Percentiles rank a stretch among this genome's conserved stretches.
phyloP scores from a whole-genome alignment of 1,284 basidiomycete genomes.

The Phaffia rhodozyma region DNA sequence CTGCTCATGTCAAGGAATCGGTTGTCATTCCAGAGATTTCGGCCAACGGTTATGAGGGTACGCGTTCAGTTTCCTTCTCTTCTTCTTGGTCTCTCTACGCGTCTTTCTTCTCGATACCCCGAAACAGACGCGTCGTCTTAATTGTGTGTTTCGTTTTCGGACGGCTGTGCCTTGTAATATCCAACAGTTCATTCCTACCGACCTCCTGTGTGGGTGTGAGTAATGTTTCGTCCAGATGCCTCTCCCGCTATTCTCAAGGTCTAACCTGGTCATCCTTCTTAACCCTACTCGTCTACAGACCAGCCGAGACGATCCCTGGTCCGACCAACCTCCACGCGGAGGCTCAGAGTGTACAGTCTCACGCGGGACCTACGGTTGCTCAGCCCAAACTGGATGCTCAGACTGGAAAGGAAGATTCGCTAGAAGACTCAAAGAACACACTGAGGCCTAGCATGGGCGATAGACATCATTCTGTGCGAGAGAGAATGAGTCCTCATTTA shows the following conservation, averaged over 20 bases:
- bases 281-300: not conserved
- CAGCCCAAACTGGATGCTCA: not conserved
- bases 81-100: not conserved
- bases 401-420: not conserved
- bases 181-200: not conserved
- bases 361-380: not conserved
- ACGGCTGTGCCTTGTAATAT: not conserved
- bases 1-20: slow-evolving; percentile 1
- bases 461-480: slow-evolving; percentile 25
- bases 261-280: not conserved
- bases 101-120: slow-evolving; percentile 5
- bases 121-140: not conserved
- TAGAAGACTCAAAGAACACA: not conserved
- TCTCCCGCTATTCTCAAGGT: no score
- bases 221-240: no score
- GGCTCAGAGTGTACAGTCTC: not conserved
- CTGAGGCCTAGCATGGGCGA: not conserved
- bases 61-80: not conserved
- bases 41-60: slow-evolving; percentile 8
- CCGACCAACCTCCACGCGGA: not conserved
- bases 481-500: slow-evolving; percentile 36
- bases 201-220: not conserved
- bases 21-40: not conserved
- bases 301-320: not conserved
- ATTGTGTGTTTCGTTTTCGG: not conserved